phyloP scores from a whole-genome alignment of 441 rosid genomes.

The Theobroma grandiflorum region DNA sequence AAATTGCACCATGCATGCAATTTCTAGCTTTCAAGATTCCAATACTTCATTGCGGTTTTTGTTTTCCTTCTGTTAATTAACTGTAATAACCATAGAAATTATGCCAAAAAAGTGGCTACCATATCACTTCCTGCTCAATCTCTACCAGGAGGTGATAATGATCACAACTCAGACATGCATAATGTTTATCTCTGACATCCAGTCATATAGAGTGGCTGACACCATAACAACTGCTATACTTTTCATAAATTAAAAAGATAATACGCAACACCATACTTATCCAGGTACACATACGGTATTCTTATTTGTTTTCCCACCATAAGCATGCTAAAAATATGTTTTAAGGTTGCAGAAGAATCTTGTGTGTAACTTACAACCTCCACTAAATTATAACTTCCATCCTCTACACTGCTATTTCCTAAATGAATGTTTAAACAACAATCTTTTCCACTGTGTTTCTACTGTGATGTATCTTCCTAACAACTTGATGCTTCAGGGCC shows the following conservation, averaged over 20 bases:
- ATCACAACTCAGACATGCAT: neutral
- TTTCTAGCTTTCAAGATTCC: neutral
- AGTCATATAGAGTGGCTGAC: neutral
- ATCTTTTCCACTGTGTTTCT: slow-evolving; percentile 1
- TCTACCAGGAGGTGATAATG: neutral
- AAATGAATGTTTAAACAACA: neutral
- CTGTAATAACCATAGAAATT: neutral
- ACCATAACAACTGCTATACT: neutral
- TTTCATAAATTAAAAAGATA: neutral
- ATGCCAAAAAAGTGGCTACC: neutral
- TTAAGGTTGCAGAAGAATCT: neutral
- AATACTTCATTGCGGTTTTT: neutral
- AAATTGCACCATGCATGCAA: too few relatives aligned
- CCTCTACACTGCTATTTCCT: slow-evolving; percentile 3
- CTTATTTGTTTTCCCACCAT: neutral
- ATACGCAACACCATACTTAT: neutral
- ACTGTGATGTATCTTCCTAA: neutral
- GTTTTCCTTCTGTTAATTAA: neutral
- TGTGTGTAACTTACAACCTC: neutral
- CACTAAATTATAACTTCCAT: neutral
- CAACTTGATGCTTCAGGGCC: neutral
- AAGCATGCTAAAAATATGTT: neutral
- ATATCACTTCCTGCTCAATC: neutral
- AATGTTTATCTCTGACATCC: neutral
- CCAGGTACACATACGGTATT: neutral